Conservation (phyloP, 2,329 filamentous ascomycete species). For the Didymella sp. region DNA sequence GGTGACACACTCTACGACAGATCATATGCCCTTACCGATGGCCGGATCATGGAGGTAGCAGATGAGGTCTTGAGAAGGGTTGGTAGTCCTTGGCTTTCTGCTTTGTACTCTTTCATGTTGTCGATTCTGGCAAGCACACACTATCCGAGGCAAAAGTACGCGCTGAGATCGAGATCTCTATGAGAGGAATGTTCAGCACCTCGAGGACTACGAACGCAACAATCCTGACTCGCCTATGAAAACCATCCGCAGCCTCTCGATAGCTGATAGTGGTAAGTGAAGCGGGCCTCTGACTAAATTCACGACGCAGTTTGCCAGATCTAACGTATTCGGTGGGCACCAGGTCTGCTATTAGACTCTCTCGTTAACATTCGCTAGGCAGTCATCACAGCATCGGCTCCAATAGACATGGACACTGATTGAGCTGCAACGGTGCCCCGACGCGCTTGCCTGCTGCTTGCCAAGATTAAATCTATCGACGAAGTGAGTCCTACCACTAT, state of each 20-base stretch:
- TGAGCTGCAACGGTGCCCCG: conserved; percentile 4
- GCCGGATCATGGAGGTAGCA: neutral
- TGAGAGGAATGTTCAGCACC: conserved; percentile 1
- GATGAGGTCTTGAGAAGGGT: conserved; percentile 1
- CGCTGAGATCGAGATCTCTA: neutral
- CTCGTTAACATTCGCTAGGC: neutral
- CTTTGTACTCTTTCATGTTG: conserved; percentile 9
- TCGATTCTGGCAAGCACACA: conserved; percentile 6
- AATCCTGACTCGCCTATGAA: conserved; percentile 9
- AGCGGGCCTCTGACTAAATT: conserved; percentile 1
- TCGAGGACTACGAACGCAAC: conserved; percentile 1
- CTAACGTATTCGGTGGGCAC: conserved; percentile 3
- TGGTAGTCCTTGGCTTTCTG: conserved; percentile 13
- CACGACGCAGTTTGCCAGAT: conserved; percentile 4
- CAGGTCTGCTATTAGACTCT: neutral
- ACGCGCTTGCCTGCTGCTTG: neutral
- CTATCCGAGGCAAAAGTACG: conserved; percentile 6
- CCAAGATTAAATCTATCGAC: conserved; percentile 1
- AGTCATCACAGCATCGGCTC: conserved; percentile 16
- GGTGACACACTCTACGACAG: conserved; percentile 10
- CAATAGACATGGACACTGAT: conserved; percentile 8
- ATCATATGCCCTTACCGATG: neutral
- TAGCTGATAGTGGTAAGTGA: conserved; percentile 1
- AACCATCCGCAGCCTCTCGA: conserved; percentile 7
- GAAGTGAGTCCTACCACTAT: neutral